These are phyloP conservation scores for Scalesia atractyloides DNA, from an alignment of 129 eudicot species.

Conservation along the genomic window DNA sequence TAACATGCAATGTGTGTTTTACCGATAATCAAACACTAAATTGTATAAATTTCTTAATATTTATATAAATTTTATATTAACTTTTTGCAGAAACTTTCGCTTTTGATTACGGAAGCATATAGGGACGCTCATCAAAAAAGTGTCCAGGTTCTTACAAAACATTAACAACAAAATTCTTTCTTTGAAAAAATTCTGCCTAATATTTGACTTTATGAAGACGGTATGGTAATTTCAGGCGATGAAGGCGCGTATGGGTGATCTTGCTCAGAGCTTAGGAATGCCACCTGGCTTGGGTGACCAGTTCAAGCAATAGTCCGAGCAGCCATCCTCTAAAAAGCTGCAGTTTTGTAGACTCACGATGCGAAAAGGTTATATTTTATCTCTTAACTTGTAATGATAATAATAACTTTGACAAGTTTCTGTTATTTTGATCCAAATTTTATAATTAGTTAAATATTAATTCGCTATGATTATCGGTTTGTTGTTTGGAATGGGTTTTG, in stretches of 20 bases:
- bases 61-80: background rate
- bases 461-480: background rate
- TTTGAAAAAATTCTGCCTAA: background rate
- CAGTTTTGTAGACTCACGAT: slow-evolving; percentile 48
- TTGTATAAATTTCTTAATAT: background rate
- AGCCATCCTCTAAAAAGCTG: slow-evolving; percentile 25
- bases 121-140: slow-evolving; percentile 91
- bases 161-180: background rate
- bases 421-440: background rate
- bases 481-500: background rate
- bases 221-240: slow-evolving; percentile 53
- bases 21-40: background rate
- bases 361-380: slow-evolving; percentile 23
- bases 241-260: slow-evolving; percentile 96
- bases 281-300: slow-evolving; percentile 80
- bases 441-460: background rate
- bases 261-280: slow-evolving; percentile 95
- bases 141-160: slow-evolving; percentile 49
- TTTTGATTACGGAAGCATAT: slow-evolving; percentile 84
- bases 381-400: slow-evolving; percentile 16
- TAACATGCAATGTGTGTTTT: background rate
- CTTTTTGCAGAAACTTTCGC: slow-evolving; percentile 67
- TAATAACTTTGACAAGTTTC: background rate
- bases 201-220: background rate
- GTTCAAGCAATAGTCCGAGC: slow-evolving; percentile 48